phyloP scores from a whole-genome alignment of 202 grass and related monocot genomes.

The Dendrocalamus latiflorus region DNA sequence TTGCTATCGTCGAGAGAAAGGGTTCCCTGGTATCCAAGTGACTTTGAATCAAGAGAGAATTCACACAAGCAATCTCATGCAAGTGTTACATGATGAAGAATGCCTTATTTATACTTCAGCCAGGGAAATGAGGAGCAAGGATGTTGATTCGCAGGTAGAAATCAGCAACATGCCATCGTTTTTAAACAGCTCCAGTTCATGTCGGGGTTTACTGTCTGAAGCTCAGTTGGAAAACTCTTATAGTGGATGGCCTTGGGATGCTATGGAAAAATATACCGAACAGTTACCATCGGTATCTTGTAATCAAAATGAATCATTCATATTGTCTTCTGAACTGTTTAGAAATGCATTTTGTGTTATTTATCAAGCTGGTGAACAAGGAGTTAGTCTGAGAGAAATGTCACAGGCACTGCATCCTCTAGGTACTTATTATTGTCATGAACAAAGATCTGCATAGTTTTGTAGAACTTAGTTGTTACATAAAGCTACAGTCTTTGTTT shows the following conservation, averaged over 20 bases:
- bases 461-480: background rate
- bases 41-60: constrained; percentile 52
- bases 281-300: constrained; percentile 34
- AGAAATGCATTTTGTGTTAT: constrained; percentile 61
- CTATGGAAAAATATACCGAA: constrained; percentile 50
- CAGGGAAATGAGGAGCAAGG: constrained; percentile 21
- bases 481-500: background rate
- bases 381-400: constrained; percentile 61
- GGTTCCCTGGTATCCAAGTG: constrained; percentile 81
- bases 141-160: constrained; percentile 30
- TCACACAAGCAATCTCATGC: constrained; percentile 24
- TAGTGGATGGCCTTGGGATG: constrained; percentile 67
- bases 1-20: constrained; percentile 78
- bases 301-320: constrained; percentile 28
- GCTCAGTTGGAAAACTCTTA: constrained; percentile 47
- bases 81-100: constrained; percentile 34
- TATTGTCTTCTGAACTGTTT: constrained; percentile 63
- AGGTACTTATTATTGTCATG: constrained; percentile 51
- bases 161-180: background rate
- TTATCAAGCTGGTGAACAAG: constrained; percentile 65
- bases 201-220: constrained; percentile 34
- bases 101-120: constrained; percentile 42
- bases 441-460: background rate
- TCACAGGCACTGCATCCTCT: constrained; percentile 43
- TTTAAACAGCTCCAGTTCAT: constrained; percentile 37